Evolutionary conservation across 106 monocot genomes (phyloP).

Genomic region (Allium cepa): DNA sequence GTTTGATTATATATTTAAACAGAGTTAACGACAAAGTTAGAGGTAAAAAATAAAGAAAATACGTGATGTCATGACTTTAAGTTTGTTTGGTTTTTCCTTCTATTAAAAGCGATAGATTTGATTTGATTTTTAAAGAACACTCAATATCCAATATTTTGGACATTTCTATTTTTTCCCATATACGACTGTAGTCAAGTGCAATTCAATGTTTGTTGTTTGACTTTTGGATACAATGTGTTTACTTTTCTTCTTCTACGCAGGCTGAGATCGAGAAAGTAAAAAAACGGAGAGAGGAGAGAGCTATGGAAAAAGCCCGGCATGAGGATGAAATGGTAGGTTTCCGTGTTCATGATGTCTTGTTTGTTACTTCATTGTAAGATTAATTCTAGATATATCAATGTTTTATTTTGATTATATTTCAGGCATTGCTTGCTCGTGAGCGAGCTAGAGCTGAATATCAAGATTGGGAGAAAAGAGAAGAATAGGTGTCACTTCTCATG

Average conservation of each 20-base stretch:
- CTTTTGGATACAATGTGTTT: not conserved
- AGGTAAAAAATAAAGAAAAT: too few relatives aligned
- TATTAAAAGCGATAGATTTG: too few relatives aligned
- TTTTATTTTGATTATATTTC: constrained; percentile 9
- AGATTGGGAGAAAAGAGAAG: constrained; percentile 99
- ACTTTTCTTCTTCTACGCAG: constrained; percentile 22
- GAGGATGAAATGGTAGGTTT: constrained; percentile 91
- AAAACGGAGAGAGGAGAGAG: constrained; percentile 95
- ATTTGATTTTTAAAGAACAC: too few relatives aligned
- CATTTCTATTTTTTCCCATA: too few relatives aligned
- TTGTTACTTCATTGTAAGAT: constrained; percentile 71
- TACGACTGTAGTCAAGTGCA: too few relatives aligned
- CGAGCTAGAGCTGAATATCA: constrained; percentile 92
- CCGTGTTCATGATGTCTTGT: constrained; percentile 23
- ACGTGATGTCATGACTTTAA: too few relatives aligned
- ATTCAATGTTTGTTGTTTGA: not conserved
- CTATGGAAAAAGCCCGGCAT: constrained; percentile 93
- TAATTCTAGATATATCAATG: too few relatives aligned
- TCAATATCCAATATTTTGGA: too few relatives aligned
- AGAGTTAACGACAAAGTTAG: too few relatives aligned
- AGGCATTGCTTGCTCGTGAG: constrained; percentile 90
- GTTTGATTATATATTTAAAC: too few relatives aligned
- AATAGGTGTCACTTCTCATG: constrained; percentile 37
- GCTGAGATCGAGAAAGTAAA: constrained; percentile 98
- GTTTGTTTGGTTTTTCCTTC: too few relatives aligned